Evolutionary conservation across 768 basidiomycete genomes (phyloP), one percentile per base, ranked within the genome.

Genomic region (Austroboletus eburneus): DNA sequence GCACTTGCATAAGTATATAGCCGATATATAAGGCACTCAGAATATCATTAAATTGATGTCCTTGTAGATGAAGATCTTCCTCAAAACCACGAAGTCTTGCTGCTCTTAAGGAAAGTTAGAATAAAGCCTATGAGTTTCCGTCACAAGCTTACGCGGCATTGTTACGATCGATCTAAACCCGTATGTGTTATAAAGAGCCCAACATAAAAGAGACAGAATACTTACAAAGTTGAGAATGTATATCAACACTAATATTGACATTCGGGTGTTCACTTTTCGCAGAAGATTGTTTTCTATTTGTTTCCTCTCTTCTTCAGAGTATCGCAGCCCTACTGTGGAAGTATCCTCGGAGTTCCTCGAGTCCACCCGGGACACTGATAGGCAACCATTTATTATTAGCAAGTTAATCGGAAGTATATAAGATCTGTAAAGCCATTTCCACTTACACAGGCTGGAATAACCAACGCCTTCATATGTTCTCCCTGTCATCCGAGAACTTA

Each of bases 1-100:
- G 86, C 44, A 89, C 75, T 61, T 89, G 87, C 85, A 87, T 87
- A 32, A 86, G 64, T 47, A 84, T 84, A 58, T 88, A 88, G 14
- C 84, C 85, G 25, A 83, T 71, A 52, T 84, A 85, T 39, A 85
- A 72, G 42, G 84, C 77, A 34, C 82, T 82, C 34, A 89, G 64
- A 14, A 88, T 64, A 0, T 84, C 81, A 10, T 80, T 75, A 58
- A 87, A 89, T 54, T 88, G 72, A 43, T 73, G 66, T 32, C 78
- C 81, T 51, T 75, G 65, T 16, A 89, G 69, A 32, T 76, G 66
- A 24, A 89, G 72, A 62, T 89, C 86, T 40, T 72, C 68, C 57
- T 86, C 82, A 43, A 89, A 83, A 0, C 87, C 87, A 27, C 78
- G 74, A 34, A 88, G 69, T 43, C 87, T 74, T 25, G 86, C 87